These are phyloP conservation scores for Ambrosia hybrid DNA, from an alignment of 140 eudicot species.

Conservation along the genomic window DNA sequence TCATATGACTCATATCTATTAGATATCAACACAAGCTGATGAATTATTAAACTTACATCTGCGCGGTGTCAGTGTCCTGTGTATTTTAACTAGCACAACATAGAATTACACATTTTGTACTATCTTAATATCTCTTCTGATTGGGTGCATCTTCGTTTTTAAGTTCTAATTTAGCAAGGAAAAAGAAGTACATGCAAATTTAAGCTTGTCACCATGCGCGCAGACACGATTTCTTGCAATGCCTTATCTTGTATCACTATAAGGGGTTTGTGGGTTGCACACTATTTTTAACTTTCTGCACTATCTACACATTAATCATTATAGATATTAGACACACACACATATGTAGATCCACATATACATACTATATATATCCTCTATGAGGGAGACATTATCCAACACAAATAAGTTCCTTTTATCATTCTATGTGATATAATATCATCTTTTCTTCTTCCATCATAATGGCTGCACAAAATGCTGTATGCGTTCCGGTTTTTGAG, in stretches of 20 bases:
- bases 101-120: neutral
- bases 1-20: neutral
- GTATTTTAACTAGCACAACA: neutral
- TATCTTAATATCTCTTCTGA: neutral
- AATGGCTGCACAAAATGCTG: conserved; percentile 38
- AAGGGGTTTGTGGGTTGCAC: conserved; percentile 28
- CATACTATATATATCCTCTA: conserved; percentile 35
- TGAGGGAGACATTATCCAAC: conserved; percentile 2
- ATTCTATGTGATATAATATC: neutral
- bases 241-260: conserved; percentile 23
- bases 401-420: conserved; percentile 11
- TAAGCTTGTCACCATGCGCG: conserved; percentile 4
- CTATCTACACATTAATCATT: conserved; percentile 14
- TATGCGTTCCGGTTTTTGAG: conserved; percentile 19
- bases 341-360: neutral
- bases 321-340: conserved; percentile 4
- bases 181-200: conserved; percentile 15
- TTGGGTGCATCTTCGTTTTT: neutral
- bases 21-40: neutral
- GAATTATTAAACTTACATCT: conserved; percentile 6
- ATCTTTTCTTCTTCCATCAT: conserved; percentile 7
- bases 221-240: conserved; percentile 11
- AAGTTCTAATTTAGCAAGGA: neutral
- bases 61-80: neutral
- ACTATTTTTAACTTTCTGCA: conserved; percentile 29